Evolutionary conservation across 257 asterid genomes (phyloP).

Genomic region (Forsythia suspensa): DNA sequence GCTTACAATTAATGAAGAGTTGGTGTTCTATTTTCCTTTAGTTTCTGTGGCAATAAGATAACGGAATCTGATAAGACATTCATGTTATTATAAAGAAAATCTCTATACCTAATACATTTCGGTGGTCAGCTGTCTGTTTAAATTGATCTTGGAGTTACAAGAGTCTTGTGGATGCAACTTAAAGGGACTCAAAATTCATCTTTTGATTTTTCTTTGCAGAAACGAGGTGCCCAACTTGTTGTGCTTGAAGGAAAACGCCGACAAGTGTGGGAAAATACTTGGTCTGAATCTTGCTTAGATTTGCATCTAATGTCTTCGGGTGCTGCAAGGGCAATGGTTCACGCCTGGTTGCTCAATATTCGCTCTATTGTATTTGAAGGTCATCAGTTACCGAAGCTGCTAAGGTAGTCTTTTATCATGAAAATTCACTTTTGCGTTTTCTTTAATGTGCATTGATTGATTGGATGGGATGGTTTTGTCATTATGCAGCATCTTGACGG

Average conservation of each 20-base stretch:
- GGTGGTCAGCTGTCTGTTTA: neutral
- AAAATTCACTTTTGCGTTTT: neutral
- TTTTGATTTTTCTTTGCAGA: constrained; percentile 34
- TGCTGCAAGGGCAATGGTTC: constrained; percentile 96
- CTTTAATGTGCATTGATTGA: neutral
- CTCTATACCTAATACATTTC: neutral
- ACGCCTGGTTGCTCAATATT: constrained; percentile 82
- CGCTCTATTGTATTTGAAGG: constrained; percentile 77
- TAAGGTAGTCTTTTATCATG: constrained; percentile 42
- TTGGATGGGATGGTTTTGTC: neutral
- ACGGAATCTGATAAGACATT: neutral
- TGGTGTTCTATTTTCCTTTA: neutral
- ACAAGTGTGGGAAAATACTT: constrained; percentile 83
- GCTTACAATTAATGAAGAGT: neutral
- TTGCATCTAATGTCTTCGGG: constrained; percentile 96
- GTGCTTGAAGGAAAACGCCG: constrained; percentile 85
- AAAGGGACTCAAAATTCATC: neutral
- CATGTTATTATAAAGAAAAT: neutral
- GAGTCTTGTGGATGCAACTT: neutral
- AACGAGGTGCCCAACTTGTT: constrained; percentile 86
- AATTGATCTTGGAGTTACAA: neutral
- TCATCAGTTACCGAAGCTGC: constrained; percentile 73
- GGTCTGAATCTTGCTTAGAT: constrained; percentile 83
- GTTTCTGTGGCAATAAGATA: neutral
- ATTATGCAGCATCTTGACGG: constrained; percentile 76